Evolutionary conservation across 306 rosid species (phyloP).

Genomic region (Prinsepia uniflora): DNA sequence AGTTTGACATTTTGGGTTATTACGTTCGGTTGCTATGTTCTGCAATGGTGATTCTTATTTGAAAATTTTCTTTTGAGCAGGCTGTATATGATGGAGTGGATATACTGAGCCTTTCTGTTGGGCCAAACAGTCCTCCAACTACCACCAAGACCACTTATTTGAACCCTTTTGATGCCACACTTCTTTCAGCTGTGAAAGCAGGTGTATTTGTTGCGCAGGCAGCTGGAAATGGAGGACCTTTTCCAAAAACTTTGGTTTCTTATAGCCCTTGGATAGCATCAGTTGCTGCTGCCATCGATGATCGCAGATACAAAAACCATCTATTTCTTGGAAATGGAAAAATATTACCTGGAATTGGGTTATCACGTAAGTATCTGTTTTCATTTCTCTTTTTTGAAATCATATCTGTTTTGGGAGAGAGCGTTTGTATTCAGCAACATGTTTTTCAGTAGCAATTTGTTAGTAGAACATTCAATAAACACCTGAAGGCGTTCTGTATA

Average conservation of each 20-base stretch:
- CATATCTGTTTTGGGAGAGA: not conserved
- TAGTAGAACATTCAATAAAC: not conserved
- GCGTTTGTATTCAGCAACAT: not conserved
- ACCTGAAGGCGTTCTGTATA: not conserved
- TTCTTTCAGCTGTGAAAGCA: constrained; percentile 99
- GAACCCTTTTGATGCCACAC: constrained; percentile 98
- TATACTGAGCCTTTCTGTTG: constrained; percentile 98
- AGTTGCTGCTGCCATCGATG: constrained; percentile 97
- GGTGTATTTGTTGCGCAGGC: constrained; percentile 99
- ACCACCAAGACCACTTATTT: constrained; percentile 76
- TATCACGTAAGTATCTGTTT: constrained; percentile 80
- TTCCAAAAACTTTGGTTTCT: constrained; percentile 91
- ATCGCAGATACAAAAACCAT: constrained; percentile 96
- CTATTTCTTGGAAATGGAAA: constrained; percentile 93
- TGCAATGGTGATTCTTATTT: constrained; percentile 13
- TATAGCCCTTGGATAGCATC: constrained; percentile 98
- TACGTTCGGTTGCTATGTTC: not conserved
- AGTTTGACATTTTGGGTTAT: not conserved
- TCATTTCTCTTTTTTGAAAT: not conserved
- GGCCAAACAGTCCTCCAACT: constrained; percentile 95
- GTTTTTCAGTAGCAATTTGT: not conserved
- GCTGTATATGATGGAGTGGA: constrained; percentile 98
- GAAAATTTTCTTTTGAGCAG: constrained; percentile 43
- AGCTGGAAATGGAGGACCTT: constrained; percentile 99
- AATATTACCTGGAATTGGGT: constrained; percentile 79